These are phyloP conservation scores for Acorus gramineus DNA, from an alignment of 106 monocot genomes.

Conservation along the genomic window DNA sequence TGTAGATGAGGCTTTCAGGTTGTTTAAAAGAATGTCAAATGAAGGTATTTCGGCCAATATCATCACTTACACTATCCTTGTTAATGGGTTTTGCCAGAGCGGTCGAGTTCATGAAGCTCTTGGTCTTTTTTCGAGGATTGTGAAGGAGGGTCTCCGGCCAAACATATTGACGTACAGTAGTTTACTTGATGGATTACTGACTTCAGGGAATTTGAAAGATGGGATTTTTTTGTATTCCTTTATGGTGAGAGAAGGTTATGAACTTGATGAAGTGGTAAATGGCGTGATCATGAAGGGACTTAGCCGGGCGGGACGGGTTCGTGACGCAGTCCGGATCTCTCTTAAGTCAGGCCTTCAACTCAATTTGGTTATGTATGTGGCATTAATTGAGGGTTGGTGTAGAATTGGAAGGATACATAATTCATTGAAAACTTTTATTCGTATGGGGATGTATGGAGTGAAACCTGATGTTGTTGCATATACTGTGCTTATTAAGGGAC, in stretches of 20 bases:
- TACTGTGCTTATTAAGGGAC: constrained; percentile 32
- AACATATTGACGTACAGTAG: constrained; percentile 32
- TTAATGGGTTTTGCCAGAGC: constrained; percentile 27
- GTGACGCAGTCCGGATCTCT: constrained; percentile 32
- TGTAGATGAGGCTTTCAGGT: constrained; percentile 16
- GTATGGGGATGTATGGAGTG: constrained; percentile 6
- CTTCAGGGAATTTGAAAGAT: constrained; percentile 18
- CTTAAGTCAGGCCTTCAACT: constrained; percentile 22
- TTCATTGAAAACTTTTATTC: constrained; percentile 19
- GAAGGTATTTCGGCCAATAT: constrained; percentile 29
- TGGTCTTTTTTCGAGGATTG: constrained; percentile 22
- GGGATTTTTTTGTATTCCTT: constrained; percentile 21
- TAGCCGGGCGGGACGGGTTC: constrained; percentile 18
- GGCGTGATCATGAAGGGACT: constrained; percentile 44
- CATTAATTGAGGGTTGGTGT: constrained; percentile 42
- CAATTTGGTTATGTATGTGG: constrained; percentile 27
- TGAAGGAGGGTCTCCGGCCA: constrained; percentile 32
- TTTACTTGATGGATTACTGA: constrained; percentile 36
- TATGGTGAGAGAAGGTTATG: constrained; percentile 15
- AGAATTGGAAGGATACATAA: constrained; percentile 17
- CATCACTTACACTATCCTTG: constrained; percentile 36
- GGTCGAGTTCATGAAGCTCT: constrained; percentile 21
- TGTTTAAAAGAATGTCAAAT: constrained; percentile 27
- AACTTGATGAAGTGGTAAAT: constrained; percentile 26
- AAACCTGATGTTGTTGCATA: constrained; percentile 39